Percentiles rank a stretch among this genome's conserved stretches.
Evolutionary conservation across 139 green algal genomes (phyloP).

Genomic region (Microglena sp.): DNA sequence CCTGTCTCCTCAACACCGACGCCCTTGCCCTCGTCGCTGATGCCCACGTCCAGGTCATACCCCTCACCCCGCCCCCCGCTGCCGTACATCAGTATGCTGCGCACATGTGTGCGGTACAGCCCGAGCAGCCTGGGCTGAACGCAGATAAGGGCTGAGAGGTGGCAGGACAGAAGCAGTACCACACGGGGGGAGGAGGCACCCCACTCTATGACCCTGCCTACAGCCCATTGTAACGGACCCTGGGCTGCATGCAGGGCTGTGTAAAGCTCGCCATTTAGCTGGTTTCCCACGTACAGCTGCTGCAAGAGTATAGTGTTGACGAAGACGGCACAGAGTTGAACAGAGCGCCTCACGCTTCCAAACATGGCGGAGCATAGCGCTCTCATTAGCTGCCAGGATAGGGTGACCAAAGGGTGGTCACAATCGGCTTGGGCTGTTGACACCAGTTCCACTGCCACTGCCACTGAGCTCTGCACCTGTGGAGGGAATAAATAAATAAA

Average conservation of each 20-base stretch:
- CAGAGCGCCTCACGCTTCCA: slow-evolving; percentile 12
- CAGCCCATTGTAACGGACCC: neutral
- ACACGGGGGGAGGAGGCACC: slow-evolving; percentile 16
- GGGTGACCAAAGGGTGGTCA: neutral
- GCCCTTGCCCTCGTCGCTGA: neutral
- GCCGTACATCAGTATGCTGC: slow-evolving; percentile 35
- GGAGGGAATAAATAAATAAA: too few relatives aligned
- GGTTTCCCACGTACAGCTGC: slow-evolving; percentile 22
- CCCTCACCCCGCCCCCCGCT: slow-evolving; percentile 2
- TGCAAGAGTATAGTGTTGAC: slow-evolving; percentile 33
- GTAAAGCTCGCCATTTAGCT: neutral
- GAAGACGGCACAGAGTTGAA: slow-evolving; percentile 14
- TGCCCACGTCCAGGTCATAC: too few relatives aligned
- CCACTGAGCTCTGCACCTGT: too few relatives aligned
- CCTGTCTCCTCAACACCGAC: slow-evolving; percentile 6
- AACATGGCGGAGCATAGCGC: slow-evolving; percentile 18
- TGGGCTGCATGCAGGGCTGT: neutral
- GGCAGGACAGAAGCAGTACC: slow-evolving; percentile 22
- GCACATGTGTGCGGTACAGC: slow-evolving; percentile 27
- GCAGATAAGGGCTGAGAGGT: slow-evolving; percentile 30
- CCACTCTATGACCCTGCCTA: slow-evolving; percentile 22
- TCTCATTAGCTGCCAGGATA: slow-evolving; percentile 14
- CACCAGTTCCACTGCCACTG: too few relatives aligned
- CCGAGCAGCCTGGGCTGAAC: slow-evolving; percentile 17
- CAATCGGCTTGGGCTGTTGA: too few relatives aligned